These are phyloP conservation scores for Barnettozyma sp. DNA, from an alignment of 805 yeast genomes.

Conservation along the genomic window DNA sequence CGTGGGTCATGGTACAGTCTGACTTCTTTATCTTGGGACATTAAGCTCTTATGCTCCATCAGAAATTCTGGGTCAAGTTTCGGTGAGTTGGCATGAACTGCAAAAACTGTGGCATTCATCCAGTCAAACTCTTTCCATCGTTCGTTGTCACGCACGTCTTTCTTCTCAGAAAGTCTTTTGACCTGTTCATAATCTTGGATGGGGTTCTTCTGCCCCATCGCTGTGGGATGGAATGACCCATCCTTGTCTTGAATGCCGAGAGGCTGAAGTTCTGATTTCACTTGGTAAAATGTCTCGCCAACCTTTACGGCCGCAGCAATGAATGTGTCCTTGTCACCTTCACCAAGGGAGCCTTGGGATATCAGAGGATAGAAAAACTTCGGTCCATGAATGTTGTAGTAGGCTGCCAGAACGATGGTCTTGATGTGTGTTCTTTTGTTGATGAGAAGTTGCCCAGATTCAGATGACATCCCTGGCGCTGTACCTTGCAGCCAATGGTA, in stretches of 20 bases:
- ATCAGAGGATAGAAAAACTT: conserved; percentile 51
- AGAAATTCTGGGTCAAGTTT: conserved; percentile 30
- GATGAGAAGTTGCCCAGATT: conserved; percentile 51
- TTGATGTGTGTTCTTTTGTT: conserved; percentile 46
- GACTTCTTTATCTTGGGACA: conserved; percentile 14
- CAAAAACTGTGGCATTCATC: conserved; percentile 21
- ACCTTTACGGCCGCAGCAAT: conserved; percentile 26
- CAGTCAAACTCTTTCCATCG: conserved; percentile 10
- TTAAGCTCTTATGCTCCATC: conserved; percentile 14
- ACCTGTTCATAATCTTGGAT: conserved; percentile 28
- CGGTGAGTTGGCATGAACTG: conserved; percentile 32
- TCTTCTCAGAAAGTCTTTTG: neutral
- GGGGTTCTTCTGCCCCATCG: conserved; percentile 1
- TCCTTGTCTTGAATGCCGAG: neutral
- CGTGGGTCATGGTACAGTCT: conserved; percentile 21
- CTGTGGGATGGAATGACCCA: conserved; percentile 25
- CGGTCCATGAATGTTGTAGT: conserved; percentile 55
- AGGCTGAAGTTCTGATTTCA: neutral
- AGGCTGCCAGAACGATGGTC: conserved; percentile 44
- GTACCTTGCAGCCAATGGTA: conserved; percentile 42
- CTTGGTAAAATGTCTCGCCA: conserved; percentile 3
- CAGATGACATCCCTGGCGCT: conserved; percentile 51
- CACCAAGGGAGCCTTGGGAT: conserved; percentile 49
- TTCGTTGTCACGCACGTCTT: neutral
- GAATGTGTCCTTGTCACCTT: conserved; percentile 32